Evolutionary conservation across 2,329 filamentous ascomycete species (phyloP), one percentile per base, ranked within the genome.

Genomic region (Penicillium sp.): DNA sequence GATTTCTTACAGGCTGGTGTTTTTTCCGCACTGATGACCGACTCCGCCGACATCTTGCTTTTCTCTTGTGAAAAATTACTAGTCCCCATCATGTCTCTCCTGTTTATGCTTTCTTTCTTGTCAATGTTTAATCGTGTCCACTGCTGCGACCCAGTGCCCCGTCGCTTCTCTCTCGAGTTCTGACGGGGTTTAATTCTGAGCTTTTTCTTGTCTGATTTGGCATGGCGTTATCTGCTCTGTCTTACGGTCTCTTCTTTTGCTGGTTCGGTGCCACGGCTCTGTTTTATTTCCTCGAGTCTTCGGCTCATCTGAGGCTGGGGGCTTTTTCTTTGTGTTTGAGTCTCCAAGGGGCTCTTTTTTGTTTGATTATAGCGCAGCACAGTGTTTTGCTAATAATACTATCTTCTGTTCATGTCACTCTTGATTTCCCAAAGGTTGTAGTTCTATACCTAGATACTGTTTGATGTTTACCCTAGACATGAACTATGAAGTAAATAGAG

Each of bases 51-150:
- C 18, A 20, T 38, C 5, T 18, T 40, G n/a, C 24, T 50, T 52
- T 59, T 56, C 54, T 55, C 26, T 47, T 64, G 61, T 62, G 49
- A 37, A 58, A 63, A 66, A 58, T 63, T 61, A 55, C 47, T 58
- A 59, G 56, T 54, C 55, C 54, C 54, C 11, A 53, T 57, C 55
- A 58, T 58, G 52, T 56, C 52, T 50, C 41, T 45, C 50, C 42
- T 54, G 53, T 60, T 51, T 44, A 50, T 53, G 50, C 44, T 53
- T 40, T 50, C 46, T 42, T 20, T 49, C 55, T 56, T 56, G 48
- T 52, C 16, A 24, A 53, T 55, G 40, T 35, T 53, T 49, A 26
- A 34, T 52, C 38, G 23, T 51, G 47, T 49, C 47, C 46, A 45
- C 44, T 18, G 36, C 27, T 51, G 46, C 24, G 22, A 24, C 18